Conservation (phyloP, 805 yeast species). For the Ogataea neopini region DNA sequence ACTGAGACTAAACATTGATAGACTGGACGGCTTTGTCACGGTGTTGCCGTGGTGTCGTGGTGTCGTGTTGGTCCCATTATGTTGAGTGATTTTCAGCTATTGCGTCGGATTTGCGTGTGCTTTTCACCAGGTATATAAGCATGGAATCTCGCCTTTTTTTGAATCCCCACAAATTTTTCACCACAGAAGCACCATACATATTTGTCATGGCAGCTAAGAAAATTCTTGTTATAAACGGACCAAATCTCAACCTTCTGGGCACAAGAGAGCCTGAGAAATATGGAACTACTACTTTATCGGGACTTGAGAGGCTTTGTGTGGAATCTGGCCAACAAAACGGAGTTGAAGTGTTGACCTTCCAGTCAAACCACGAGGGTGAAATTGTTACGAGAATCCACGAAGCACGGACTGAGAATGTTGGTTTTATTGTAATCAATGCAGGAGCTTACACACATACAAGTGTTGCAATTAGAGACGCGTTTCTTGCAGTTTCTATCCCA, state of each 20-base stretch:
- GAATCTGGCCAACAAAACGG: background rate
- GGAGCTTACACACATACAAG: constrained; percentile 11
- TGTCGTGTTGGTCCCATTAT: no score
- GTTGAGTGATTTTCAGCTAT: no score
- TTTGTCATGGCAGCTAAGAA: background rate
- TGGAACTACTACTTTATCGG: constrained; percentile 1
- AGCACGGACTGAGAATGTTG: constrained; percentile 1
- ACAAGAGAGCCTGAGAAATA: constrained; percentile 8
- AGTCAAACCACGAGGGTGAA: constrained; percentile 7
- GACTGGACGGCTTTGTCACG: no score
- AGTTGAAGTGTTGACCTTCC: constrained; percentile 5
- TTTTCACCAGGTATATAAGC: no score
- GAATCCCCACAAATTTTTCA: background rate
- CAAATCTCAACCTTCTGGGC: constrained; percentile 8
- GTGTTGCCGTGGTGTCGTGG: no score
- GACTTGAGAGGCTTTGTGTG: constrained; percentile 1
- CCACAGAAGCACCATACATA: background rate
- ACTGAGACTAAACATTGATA: no score
- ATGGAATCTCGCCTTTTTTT: no score
- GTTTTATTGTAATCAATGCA: constrained; percentile 5
- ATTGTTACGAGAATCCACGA: constrained; percentile 4
- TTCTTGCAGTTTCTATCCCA: constrained; percentile 4
- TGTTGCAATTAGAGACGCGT: constrained; percentile 8
- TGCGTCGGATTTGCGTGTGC: no score
- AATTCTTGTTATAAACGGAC: constrained; percentile 6